These are phyloP conservation scores for Saturnispora kantuleensis DNA, from an alignment of 805 yeast species.

Conservation along the genomic window DNA sequence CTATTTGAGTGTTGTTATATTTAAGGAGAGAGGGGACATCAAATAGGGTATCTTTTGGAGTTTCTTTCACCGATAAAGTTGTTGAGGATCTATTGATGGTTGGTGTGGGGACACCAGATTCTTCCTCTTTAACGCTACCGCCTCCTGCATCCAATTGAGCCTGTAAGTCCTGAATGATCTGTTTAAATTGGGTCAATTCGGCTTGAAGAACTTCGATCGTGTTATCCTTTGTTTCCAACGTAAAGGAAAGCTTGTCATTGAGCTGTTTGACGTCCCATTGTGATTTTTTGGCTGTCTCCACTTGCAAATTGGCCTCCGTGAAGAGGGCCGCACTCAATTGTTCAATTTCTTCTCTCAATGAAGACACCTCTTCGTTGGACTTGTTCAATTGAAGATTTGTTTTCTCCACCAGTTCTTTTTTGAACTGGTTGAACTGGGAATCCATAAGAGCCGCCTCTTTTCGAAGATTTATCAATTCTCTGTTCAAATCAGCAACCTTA, in stretches of 20 bases:
- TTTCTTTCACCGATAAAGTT: not conserved
- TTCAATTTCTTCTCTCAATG: conserved; percentile 64
- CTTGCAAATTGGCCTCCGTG: conserved; percentile 81
- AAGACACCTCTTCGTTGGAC: conserved; percentile 37
- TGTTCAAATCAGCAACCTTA: conserved; percentile 26
- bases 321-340: conserved; percentile 69
- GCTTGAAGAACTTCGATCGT: conserved; percentile 54
- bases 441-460: conserved; percentile 12
- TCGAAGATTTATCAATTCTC: conserved; percentile 23
- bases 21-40: conserved; percentile 11
- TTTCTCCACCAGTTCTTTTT: conserved; percentile 2
- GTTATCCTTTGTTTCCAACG: conserved; percentile 58
- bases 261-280: conserved; percentile 49
- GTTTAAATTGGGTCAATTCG: conserved; percentile 60
- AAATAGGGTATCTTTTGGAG: conserved; percentile 14
- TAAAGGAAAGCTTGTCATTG: conserved; percentile 42
- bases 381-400: conserved; percentile 3
- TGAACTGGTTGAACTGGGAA: conserved; percentile 4
- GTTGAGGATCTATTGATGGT: conserved; percentile 9
- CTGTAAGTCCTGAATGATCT: conserved; percentile 36
- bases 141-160: not conserved
- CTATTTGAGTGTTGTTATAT: conserved; percentile 20
- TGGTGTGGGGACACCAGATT: not conserved
- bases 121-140: not conserved
- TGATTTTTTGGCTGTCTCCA: conserved; percentile 64